Evolutionary conservation across 257 asterid species (phyloP), one percentile per base, ranked within the genome.

Genomic region (Pogostemon cablin): DNA sequence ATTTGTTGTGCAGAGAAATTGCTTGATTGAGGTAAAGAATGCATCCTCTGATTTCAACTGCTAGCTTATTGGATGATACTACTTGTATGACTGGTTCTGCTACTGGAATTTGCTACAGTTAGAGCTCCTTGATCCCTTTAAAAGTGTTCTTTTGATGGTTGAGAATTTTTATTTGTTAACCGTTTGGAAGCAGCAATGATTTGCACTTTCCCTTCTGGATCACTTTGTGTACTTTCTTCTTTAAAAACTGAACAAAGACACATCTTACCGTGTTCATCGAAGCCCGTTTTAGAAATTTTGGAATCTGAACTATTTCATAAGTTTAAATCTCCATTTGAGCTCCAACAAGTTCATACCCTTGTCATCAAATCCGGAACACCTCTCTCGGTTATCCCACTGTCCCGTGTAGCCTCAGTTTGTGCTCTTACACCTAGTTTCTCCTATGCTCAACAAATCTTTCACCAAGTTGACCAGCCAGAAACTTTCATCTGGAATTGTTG

Each of bases 351-450:
- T 53, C 90, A 85, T 60, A 71, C 84, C 37, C 75, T 68, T 71
- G 56, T 83, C 59, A 57, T 87, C 64, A 89, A 86, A 75, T 63
- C 85, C 6, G 66, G 80, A 50, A 59, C 72, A 9, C 81, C 92
- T 32, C 85, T 81, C 58, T 81, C 88, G 3, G 46, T 50, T 20
- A 83, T 89, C 78, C 86, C 86, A 44, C 82, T 82, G 62, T 39
- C 88, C 41, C 85, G 75, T 9, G 87, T 84, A 52, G 89, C 92
- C 68, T 85, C 87, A 0, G 76, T 87, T 47, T 87, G 96, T 66
- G 95, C 89, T 38, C 82, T 89, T 35, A 81, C 95, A 34, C 80
- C 87, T 2, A 68, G 79, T 63, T 89, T 89, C 67, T 9, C 81
- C 9, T 79, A 82, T 25, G 96, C 95, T 37, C 88, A 70, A 58